Evolutionary conservation across 73 alveolate species (phyloP).

Genomic region (Tetrahymena elliotti): DNA sequence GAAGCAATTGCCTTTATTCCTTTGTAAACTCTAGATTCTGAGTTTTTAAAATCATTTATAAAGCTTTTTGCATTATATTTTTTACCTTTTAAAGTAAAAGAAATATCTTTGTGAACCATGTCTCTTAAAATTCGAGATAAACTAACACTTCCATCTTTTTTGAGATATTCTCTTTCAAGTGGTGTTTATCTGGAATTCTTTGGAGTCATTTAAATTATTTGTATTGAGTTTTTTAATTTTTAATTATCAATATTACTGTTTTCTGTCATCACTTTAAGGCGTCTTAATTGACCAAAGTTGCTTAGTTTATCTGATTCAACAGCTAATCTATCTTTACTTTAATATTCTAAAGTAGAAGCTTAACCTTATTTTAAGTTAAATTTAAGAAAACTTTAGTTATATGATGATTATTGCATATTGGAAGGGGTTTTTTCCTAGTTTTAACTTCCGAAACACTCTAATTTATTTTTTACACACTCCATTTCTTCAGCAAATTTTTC

Average conservation of each 20-base stretch:
- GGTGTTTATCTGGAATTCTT: not conserved
- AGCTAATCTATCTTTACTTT: not conserved
- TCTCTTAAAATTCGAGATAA: not conserved
- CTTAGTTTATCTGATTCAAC: not conserved
- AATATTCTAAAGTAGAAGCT: not conserved
- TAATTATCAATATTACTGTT: not conserved
- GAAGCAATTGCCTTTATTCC: not conserved
- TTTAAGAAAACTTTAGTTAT: not conserved
- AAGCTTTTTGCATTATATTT: not conserved
- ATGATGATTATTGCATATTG: not conserved
- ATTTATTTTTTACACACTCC: not conserved
- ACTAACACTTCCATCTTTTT: not conserved
- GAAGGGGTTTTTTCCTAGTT: not conserved
- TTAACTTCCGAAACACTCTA: not conserved
- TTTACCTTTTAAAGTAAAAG: not conserved
- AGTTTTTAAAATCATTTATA: not conserved
- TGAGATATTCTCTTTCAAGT: not conserved
- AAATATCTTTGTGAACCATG: not conserved
- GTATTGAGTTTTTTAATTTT: not conserved
- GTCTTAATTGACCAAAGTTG: not conserved
- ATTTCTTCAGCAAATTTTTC: not conserved
- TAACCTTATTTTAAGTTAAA: not conserved
- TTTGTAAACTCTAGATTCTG: not conserved
- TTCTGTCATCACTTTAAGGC: not conserved
- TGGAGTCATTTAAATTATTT: not conserved